Base-by-base conservation (phyloP, 371 early-diverging fungal genomes). In the Dichotomocladium elegans region DNA sequence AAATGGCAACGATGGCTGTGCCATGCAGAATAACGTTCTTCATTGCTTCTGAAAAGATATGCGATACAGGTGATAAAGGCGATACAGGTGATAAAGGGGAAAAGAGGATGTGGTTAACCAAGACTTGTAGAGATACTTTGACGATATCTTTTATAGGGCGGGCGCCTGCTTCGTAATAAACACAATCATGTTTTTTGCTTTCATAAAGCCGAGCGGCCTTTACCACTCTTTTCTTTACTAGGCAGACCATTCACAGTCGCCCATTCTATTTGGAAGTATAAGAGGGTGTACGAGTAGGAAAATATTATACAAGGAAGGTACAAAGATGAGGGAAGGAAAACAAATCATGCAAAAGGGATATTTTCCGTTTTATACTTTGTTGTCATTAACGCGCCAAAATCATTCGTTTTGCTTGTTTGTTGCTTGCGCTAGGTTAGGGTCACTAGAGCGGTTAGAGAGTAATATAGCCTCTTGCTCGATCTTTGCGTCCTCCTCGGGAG, bases 401-500 rank as follows among this genome's bases (percentile, higher is more conserved):
- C 31, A 37, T 37, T n/a, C 3, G 21, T 10, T 37, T 27, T 51
- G 40, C 33, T 41, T 40, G 40, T 41, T 40, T 27, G 28, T 41
- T 40, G 26, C 24, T 41, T n/a, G n/a, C n/a, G n/a, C n/a, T n/a
- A n/a, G n/a, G n/a, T n/a, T n/a, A n/a, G 45, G 15, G 17, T 51
- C 51, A 14, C 41, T 26, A 14, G 29, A 14, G 28, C 44, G 21
- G 7, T 43, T 21, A 14, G 57, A 52, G 15, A 64, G 51, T 30
- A 33, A 29, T 22, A 55, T 47, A n/a, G 62, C 59, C 26, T 61
- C 45, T 19, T 44, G 52, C 7, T 58, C 43, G n/a, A 53, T 54
- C 31, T 24, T 27, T 1, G 33, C 53, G 49, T 76, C 70, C 29
- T 76, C 57, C 28, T 72, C 55, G 7, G 57, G 55, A 34, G 70